Base-by-base conservation (phyloP, 805 yeast species). In the Ogataea pignaliae region DNA sequence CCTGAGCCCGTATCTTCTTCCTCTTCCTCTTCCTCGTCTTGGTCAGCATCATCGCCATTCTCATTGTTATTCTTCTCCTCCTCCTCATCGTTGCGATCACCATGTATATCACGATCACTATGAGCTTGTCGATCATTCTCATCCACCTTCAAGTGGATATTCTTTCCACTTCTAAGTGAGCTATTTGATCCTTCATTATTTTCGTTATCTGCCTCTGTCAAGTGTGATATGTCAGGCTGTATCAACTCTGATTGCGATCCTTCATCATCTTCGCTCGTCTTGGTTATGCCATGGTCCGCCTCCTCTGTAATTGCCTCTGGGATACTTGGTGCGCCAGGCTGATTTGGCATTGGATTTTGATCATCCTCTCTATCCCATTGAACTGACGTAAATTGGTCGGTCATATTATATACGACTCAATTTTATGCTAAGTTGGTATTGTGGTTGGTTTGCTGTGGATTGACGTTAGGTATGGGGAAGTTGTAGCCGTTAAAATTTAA, bases 301-400 rank as follows among this genome's bases (percentile, higher is more conserved):
- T 17, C 42, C 15, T 43, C 45, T 3, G 30, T 26, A n/a, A 42
- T 39, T 13, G 46, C 13, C 11, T 36, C 41, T 5, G 37, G 30
- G 12, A 31, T 28, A 15, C 8, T 33, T 12, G 18, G 38, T 16
- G 26, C 28, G 18, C 29, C 37, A 8, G 32, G 29, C 5, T 29
- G 17, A 2, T 34, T 29, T 6, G 35, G 11, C 35, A 29, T 31
- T 18, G 29, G 41, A 13, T 26, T 13, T 30, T 37, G 9, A 14
- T 34, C 36, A 10, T 70, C 78, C 28, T 66, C 78, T 46, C 77
- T 65, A 53, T 77, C 81, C 80, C 79, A 77, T 52, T 72, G 78
- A 39, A 77, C 75, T 28, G 82, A 77, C 1, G 80, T 75, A 55
- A 77, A 77, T 51, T 76, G 76, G 50, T 76, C 81, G 40, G 55